Evolutionary conservation across 192 early-diverging fungal genomes (phyloP), one percentile per base, ranked within the genome.

Genomic region (Rhizophlyctis rosea): DNA sequence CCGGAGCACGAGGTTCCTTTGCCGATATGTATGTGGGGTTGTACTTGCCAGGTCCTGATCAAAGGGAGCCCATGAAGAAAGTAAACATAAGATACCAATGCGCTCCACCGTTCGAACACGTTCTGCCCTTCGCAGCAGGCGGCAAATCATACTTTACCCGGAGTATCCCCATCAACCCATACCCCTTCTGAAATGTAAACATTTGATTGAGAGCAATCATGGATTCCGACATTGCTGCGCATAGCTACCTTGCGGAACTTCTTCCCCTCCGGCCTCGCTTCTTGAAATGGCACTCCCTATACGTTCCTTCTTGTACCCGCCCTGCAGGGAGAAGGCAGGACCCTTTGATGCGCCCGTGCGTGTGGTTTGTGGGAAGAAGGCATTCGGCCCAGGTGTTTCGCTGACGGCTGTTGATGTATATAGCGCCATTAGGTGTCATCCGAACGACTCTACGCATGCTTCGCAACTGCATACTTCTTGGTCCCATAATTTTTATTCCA

Each of bases 291-390:
- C 62, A 50, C 30, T 59, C 28, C 54, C 49, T 32, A 30, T 67
- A 59, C 69, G 34, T 25, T 54, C 68, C 59, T 82, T 82, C 47
- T 77, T 82, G 61, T 60, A 80, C 0, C 73, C 75, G 2, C 77
- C 81, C 50, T 79, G 71, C 14, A 82, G 59, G 4, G 81, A 80
- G 59, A 80, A 82, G 7, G 81, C 76, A 3, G 81, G 81, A 7
- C 81, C 81, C 50, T 82, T 76, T 18, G 81, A 76, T 16, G 57
- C 34, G n/a, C 81, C 81, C 7, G 69, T 73, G 16, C 81, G 53
- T 7, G 81, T 82, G 9, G 81, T 77, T 51, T 79, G 77, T 14
- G 81, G 81, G 70, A 82, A 82, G 55, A 82, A 82, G 4, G 62
- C 66, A 55, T 82, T 82, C 2, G 81, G 81, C 2, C 81, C 81